Evolutionary conservation across 306 rosid genomes (phyloP), one percentile per base, ranked within the genome.

Genomic region (Pachyrhizus erosus): DNA sequence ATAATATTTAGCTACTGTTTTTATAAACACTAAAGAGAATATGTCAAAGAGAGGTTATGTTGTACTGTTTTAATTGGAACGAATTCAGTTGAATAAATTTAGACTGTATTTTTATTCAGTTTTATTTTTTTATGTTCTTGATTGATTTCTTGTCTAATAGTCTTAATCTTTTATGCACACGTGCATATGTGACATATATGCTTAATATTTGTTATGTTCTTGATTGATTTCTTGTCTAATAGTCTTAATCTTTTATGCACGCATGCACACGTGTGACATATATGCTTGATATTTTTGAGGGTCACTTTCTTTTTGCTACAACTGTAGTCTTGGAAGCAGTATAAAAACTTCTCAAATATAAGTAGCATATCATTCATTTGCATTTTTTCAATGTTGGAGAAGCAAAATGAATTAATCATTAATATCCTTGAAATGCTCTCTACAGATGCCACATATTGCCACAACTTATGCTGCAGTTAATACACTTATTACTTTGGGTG

Each of bases 401-500:
- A n/a, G 23, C 31, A 45, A 40, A 21, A 21, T 42, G 54, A 39
- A 69, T 13, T 68, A 70, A 71, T 24, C 48, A 65, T 65, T 74
- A 33, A 79, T 76, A 9, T 84, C 14, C 31, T 73, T 80, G 67
- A 40, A 54, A 76, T 87, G 83, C 75, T 85, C 17, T 42, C 18
- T 39, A 75, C 91, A 95, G 99, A 61, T 95, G 91, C 97, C 99
- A 77, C 99, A 95, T 89, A 95, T 95, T 54, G 99, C 98, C 66
- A 95, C 99, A 46, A 95, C 98, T 70, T 93, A 95, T 84, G 98
- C 99, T 86, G 96, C 97, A 9, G 91, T 95, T 79, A 95, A 93
- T 87, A 75, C 98, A 23, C 98, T 95, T 66, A 88, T 95, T 75
- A 89, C 98, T 15, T 40, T 95, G 82, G 98, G 97, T 23, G 88